Base-by-base conservation (phyloP, 2,329 filamentous ascomycete species). In the Cordyceps farinosa region DNA sequence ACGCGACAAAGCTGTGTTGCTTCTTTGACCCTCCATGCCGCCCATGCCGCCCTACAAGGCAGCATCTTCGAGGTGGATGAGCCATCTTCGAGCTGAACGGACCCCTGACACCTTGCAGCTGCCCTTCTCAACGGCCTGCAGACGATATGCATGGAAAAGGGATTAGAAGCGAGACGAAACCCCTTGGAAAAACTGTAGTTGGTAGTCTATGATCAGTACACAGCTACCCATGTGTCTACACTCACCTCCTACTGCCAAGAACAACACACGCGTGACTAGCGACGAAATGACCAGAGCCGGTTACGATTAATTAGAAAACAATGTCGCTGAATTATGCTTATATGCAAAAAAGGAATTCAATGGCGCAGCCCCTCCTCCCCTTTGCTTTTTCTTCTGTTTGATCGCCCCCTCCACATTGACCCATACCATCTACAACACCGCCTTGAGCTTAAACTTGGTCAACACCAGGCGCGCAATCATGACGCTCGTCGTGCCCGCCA, bases 401-500 rank as follows among this genome's bases (percentile, higher is more conserved):
- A 22, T 8, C 10, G 17, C 15, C 8, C 47, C 47, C 2, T 17
- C 6, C 17, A 29, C 10, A n/a, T n/a, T 60, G 54, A 66, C 36
- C 38, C 3, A 40, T 15, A 15, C 11, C 32, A n/a, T n/a, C 59
- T 61, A 67, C 42, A 66, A 56, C 11, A 53, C 56, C 29, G 60
- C 64, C 32, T 54, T 55, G n/a, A 67, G 38, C 53, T 65, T 68
- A 22, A 63, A 64, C n/a, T 64, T 65, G 11, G 65, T 67, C 55
- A 57, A 29, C 1, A 64, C 63, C n/a, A 67, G 54, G 6, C 67
- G 57, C 47, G 66, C 61, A 7, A 63, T 54, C 42, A 66, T 51
- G 17, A 68, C 63, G 38, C 60, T 62, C 42, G 65, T 67, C n/a
- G 66, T 68, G 17, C 67, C 67, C 22, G 59, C 47, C 29, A 68